Conservation (phyloP, 1,284 basidiomycete species). For the Tylopilus sp. region DNA sequence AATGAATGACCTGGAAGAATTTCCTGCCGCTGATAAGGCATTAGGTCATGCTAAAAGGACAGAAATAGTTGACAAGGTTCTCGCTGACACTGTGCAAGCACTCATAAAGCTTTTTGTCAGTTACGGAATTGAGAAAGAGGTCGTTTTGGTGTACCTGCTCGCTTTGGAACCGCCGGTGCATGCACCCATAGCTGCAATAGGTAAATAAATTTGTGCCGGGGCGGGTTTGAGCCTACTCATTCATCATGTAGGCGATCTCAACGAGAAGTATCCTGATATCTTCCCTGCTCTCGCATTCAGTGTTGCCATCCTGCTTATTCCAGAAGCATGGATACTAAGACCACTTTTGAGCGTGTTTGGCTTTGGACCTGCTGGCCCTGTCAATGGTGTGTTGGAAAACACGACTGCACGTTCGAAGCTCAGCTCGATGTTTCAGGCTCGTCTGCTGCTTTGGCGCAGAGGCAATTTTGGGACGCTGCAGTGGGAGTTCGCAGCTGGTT, state of each 20-base stretch:
- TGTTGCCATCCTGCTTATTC: slow-evolving; percentile 10
- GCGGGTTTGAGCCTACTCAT: neutral
- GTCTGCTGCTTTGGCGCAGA: neutral
- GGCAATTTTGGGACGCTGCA: neutral
- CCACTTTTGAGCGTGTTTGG: slow-evolving; percentile 11
- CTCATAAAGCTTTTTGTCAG: neutral
- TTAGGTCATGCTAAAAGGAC: slow-evolving; percentile 3
- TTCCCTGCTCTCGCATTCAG: slow-evolving; percentile 5
- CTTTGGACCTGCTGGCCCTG: slow-evolving; percentile 10
- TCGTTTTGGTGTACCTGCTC: neutral
- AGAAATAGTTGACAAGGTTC: slow-evolving; percentile 11
- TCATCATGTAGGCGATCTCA: slow-evolving; percentile 9
- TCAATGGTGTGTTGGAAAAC: slow-evolving; percentile 9
- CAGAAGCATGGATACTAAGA: slow-evolving; percentile 11
- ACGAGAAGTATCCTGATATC: slow-evolving; percentile 9
- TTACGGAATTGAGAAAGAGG: slow-evolving; percentile 1
- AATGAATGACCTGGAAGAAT: neutral
- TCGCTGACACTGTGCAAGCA: slow-evolving; percentile 1
- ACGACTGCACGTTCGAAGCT: neutral
- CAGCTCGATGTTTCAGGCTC: slow-evolving; percentile 3
- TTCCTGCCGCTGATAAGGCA: neutral
- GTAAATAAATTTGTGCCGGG: neutral
- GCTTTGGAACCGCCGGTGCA: slow-evolving; percentile 5
- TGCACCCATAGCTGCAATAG: slow-evolving; percentile 4
- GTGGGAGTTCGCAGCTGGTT: slow-evolving; percentile 9